phyloP scores from a whole-genome alignment of 331 rosid genomes.

The Pyracantha coccinea region DNA sequence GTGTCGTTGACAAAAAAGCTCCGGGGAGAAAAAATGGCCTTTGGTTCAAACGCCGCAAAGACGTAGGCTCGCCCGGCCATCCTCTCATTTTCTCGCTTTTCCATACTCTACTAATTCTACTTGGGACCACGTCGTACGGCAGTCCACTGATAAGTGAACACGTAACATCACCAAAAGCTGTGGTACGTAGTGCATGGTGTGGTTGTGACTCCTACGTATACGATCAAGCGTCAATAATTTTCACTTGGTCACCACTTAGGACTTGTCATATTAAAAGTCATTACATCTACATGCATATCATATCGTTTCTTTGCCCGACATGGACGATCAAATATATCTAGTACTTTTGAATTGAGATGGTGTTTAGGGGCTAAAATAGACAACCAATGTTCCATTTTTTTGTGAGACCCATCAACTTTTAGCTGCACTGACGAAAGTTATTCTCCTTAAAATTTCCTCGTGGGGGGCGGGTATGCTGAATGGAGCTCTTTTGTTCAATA shows the following conservation, averaged over 20 bases:
- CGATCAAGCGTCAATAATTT: slow-evolving; percentile 12
- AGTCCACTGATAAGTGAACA: background rate
- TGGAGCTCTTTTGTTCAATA: background rate
- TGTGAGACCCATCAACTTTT: background rate
- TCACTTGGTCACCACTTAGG: background rate
- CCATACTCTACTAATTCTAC: background rate
- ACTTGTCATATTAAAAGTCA: no score
- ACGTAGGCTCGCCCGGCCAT: background rate
- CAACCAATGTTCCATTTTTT: background rate
- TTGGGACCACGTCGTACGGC: background rate
- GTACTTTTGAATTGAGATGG: background rate
- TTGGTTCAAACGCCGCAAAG: background rate
- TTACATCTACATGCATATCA: background rate
- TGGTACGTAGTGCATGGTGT: background rate
- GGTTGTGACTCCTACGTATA: background rate
- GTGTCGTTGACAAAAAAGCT: slow-evolving; percentile 6
- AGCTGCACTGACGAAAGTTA: background rate
- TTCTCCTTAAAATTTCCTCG: background rate
- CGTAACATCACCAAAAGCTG: background rate
- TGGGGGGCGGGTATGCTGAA: background rate
- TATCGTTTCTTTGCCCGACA: background rate
- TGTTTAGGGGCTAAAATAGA: background rate
- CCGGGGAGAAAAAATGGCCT: background rate
- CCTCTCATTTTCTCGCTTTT: background rate
- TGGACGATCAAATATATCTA: background rate